Conservation (phyloP, 75 land plant species). For the Cupressus sempervirens region DNA sequence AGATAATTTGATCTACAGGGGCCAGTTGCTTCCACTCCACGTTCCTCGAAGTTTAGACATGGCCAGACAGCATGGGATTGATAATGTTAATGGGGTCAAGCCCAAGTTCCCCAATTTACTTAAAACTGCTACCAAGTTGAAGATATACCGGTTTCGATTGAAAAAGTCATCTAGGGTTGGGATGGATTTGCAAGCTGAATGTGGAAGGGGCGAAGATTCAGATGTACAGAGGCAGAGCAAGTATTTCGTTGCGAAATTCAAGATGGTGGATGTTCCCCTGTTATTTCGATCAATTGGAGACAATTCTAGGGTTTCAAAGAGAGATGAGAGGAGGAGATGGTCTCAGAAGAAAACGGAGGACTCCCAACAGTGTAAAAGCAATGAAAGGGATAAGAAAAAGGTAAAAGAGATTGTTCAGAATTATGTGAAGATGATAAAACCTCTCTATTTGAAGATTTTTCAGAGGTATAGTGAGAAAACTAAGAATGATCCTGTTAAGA, state of each 20-base stretch:
- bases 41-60: neutral
- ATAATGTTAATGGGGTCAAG: conserved; percentile 14
- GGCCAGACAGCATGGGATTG: neutral
- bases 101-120: conserved; percentile 24
- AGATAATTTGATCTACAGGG: conserved; percentile 33
- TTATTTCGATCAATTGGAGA: conserved; percentile 47
- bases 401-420: conserved; percentile 40
- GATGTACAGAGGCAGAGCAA: conserved; percentile 16
- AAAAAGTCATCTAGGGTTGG: conserved; percentile 18
- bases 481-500: conserved; percentile 20
- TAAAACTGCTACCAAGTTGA: conserved; percentile 49
- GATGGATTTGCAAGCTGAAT: neutral
- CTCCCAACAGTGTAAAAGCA: neutral
- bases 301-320: neutral
- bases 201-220: neutral
- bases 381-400: conserved; percentile 20
- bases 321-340: neutral
- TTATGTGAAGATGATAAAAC: conserved; percentile 63
- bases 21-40: conserved; percentile 33
- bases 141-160: conserved; percentile 34
- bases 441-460: conserved; percentile 51
- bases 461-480: conserved; percentile 33
- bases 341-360: neutral
- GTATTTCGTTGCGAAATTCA: conserved; percentile 47
- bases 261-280: conserved; percentile 49